Conservation (phyloP, 106 monocot species). For the Dactylorhiza incarnata region DNA sequence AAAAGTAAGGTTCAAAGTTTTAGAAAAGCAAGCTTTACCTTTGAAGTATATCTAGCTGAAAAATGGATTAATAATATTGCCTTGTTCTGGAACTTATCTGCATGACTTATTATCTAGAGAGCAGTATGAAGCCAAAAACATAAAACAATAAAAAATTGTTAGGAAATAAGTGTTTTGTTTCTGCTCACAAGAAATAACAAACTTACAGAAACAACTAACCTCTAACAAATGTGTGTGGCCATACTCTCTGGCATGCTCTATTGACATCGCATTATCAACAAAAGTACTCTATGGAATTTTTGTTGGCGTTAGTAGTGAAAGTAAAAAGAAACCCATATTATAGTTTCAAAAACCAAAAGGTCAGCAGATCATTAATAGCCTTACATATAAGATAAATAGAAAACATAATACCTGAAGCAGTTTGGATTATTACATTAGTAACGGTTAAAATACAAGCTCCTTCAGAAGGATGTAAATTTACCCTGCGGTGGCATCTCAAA, state of each 20-base stretch:
- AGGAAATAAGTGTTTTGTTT: not conserved
- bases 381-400: not conserved
- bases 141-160: not conserved
- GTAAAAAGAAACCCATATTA: not conserved
- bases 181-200: not conserved
- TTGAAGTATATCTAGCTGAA: conserved; percentile 66
- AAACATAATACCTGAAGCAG: not conserved
- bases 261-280: conserved; percentile 55
- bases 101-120: conserved; percentile 46
- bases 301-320: not conserved
- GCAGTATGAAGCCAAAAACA: conserved; percentile 2
- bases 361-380: not conserved
- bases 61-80: conserved; percentile 89
- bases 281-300: conserved; percentile 58
- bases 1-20: not conserved
- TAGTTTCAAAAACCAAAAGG: not conserved
- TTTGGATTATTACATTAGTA: not conserved
- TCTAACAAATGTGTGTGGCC: conserved; percentile 88
- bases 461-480: no score
- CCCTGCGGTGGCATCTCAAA: no score
- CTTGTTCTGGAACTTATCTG: conserved; percentile 68
- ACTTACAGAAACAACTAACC: conserved; percentile 26
- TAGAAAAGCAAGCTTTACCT: conserved; percentile 27
- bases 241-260: conserved; percentile 78
- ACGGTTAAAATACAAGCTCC: no score